Percentiles rank a stretch among this genome's conserved stretches.
Evolutionary conservation across 2,329 filamentous ascomycete species (phyloP).

Genomic region (Huntiella savannae): DNA sequence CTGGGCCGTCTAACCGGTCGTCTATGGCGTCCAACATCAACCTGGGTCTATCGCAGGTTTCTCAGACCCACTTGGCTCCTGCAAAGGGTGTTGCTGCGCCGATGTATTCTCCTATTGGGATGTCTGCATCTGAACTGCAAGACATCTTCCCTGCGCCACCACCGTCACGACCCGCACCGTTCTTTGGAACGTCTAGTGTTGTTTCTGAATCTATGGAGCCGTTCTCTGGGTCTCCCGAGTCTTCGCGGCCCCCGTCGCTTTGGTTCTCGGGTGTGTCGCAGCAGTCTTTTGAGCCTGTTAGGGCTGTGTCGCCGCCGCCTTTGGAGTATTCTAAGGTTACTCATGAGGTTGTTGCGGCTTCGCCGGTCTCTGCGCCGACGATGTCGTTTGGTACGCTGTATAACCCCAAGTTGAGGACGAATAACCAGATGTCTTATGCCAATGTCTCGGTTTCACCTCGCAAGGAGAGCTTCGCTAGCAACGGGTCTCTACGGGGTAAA

Average conservation of each 20-base stretch:
- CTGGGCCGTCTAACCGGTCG: not conserved
- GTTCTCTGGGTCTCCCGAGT: not conserved
- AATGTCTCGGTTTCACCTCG: slow-evolving; percentile 1
- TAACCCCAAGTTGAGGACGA: not conserved
- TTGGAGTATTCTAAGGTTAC: not conserved
- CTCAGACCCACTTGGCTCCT: slow-evolving; percentile 1
- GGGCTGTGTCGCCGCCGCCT: slow-evolving; percentile 1
- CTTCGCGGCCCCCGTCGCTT: slow-evolving; percentile 2
- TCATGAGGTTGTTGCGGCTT: not conserved
- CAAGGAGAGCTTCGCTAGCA: not conserved
- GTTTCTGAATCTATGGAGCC: slow-evolving; percentile 3
- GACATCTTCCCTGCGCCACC: slow-evolving; percentile 10
- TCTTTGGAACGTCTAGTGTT: slow-evolving; percentile 1
- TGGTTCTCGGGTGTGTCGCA: slow-evolving; percentile 1
- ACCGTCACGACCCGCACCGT: not conserved
- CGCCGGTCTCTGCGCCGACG: not conserved
- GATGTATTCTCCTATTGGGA: slow-evolving; percentile 7
- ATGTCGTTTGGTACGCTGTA: not conserved
- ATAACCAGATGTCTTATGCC: not conserved
- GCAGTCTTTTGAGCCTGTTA: slow-evolving; percentile 3
- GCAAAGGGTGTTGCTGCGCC: not conserved
- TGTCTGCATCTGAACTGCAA: slow-evolving; percentile 8
- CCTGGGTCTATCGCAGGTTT: slow-evolving; percentile 2
- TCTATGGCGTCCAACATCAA: not conserved
- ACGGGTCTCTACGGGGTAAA: too few relatives aligned